Evolutionary conservation across 176 grass and related monocot genomes (phyloP), one percentile per base, ranked within the genome.

Genomic region (Triticum urartu): DNA sequence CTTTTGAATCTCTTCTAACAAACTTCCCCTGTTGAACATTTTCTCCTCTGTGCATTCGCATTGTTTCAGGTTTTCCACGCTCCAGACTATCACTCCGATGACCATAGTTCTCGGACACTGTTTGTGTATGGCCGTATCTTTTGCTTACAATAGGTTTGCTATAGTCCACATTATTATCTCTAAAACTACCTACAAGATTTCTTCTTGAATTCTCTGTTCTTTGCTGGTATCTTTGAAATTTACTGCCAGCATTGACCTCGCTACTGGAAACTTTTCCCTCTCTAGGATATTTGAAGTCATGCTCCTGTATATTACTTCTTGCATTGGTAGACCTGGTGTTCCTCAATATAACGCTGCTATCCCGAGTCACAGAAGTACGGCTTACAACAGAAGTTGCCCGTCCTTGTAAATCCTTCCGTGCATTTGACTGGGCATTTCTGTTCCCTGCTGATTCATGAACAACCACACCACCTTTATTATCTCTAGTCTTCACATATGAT

Each of bases 81-180:
- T 84, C 47, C 14, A 80, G 72, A 58, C 52, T 76, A 81, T 78
- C 50, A 63, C 17, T 83, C 48, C 38, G 84, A 80, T 66, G 56
- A 20, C 75, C 68, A 88, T 78, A 65, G 17, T 81, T 42, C 54
- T 34, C 62, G 81, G 64, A 25, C 9, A 2, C 22, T 83, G 67
- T 22, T 54, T 85, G 86, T 13, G 68, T 11, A 73, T 25, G 36
- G 14, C 30, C 42, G 36, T 75, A 78, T 59, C 43, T n/a, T 85
- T 69, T 92, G 61, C 68, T 81, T 87, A 77, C 68, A 76, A 50
- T 15, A 81, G 77, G 9, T 47, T 64, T 91, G 47, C 74, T 77
- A 81, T 1, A 38, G 11, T 87, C 61, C 8, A 68, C 80, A 17
- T 24, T 70, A 84, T 76, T 40, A 42, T 64, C 33, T 87, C 76